phyloP scores from a whole-genome alignment of 2,329 filamentous ascomycete species.

The Pseudogymnoascus sp. region DNA sequence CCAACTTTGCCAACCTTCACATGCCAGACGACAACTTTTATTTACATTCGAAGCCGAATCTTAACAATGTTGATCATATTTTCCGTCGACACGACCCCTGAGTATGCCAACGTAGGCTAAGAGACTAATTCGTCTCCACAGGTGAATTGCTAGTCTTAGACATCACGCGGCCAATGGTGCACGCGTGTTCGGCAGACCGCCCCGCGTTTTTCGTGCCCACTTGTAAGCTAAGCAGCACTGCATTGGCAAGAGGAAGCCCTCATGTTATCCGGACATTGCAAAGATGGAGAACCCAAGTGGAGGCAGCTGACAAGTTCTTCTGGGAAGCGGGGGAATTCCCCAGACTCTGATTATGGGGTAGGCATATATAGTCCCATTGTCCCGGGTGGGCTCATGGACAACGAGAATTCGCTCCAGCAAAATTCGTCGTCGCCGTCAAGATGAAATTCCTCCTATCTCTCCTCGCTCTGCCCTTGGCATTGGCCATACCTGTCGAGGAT shows the following conservation, averaged over 20 bases:
- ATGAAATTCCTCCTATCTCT: slow-evolving; percentile 1
- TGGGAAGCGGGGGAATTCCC: neutral
- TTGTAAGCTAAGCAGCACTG: neutral
- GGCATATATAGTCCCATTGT: neutral
- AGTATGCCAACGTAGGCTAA: neutral
- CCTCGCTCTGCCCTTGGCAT: neutral
- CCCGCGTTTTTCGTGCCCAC: neutral
- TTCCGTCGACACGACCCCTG: neutral
- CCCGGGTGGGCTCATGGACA: neutral
- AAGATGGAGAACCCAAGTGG: neutral
- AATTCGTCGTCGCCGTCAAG: neutral
- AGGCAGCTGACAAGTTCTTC: neutral
- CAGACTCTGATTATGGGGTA: neutral
- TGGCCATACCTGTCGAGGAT: neutral
- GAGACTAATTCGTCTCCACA: neutral
- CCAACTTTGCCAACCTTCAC: neutral
- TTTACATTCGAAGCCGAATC: neutral
- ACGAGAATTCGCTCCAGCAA: slow-evolving; percentile 2
- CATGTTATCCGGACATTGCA: too few relatives aligned
- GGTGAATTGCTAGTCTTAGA: neutral
- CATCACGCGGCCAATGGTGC: neutral
- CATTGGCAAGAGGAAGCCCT: neutral
- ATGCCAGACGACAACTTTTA: neutral
- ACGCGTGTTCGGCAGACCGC: neutral
- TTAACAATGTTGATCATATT: neutral